Conservation (phyloP, 2,329 filamentous ascomycete species). For the Gremmenia infestans region DNA sequence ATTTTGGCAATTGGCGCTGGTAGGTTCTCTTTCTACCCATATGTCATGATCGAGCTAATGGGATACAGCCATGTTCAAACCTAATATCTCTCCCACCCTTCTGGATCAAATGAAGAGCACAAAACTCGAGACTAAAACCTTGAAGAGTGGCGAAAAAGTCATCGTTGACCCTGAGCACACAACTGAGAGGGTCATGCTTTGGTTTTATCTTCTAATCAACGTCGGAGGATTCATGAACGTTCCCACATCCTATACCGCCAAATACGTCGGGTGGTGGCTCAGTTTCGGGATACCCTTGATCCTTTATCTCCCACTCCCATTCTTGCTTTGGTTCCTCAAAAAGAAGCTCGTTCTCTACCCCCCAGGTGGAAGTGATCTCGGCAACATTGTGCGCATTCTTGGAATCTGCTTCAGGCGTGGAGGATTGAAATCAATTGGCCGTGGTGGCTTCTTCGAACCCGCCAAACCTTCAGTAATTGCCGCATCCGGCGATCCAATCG, state of each 20-base stretch:
- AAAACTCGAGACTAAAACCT: slow-evolving; percentile 35
- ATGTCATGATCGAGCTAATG: slow-evolving; percentile 41
- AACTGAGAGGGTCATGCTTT: slow-evolving; percentile 38
- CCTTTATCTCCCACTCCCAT: slow-evolving; percentile 58
- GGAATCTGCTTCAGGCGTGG: slow-evolving; percentile 37
- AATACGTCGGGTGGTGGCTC: slow-evolving; percentile 46
- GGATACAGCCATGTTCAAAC: slow-evolving; percentile 59
- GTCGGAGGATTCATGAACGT: slow-evolving; percentile 51
- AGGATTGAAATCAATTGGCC: slow-evolving; percentile 49
- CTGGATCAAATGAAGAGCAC: slow-evolving; percentile 49
- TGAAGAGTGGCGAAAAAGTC: slow-evolving; percentile 54
- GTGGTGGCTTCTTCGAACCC: slow-evolving; percentile 55
- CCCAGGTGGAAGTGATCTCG: slow-evolving; percentile 42
- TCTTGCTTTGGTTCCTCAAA: slow-evolving; percentile 39
- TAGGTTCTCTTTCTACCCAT: slow-evolving; percentile 40
- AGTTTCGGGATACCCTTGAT: slow-evolving; percentile 44
- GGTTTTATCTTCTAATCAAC: slow-evolving; percentile 68
- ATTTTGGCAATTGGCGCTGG: slow-evolving; percentile 27
- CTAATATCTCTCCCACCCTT: slow-evolving; percentile 59
- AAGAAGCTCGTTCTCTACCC: slow-evolving; percentile 40
- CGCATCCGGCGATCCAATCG: slow-evolving; percentile 49
- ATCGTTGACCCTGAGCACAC: slow-evolving; percentile 57
- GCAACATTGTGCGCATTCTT: slow-evolving; percentile 39
- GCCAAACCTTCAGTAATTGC: slow-evolving; percentile 62
- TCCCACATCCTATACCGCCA: slow-evolving; percentile 38